phyloP scores from a whole-genome alignment of 228 moss, liverwort and hornwort species.

The Sphagnum fallax region DNA sequence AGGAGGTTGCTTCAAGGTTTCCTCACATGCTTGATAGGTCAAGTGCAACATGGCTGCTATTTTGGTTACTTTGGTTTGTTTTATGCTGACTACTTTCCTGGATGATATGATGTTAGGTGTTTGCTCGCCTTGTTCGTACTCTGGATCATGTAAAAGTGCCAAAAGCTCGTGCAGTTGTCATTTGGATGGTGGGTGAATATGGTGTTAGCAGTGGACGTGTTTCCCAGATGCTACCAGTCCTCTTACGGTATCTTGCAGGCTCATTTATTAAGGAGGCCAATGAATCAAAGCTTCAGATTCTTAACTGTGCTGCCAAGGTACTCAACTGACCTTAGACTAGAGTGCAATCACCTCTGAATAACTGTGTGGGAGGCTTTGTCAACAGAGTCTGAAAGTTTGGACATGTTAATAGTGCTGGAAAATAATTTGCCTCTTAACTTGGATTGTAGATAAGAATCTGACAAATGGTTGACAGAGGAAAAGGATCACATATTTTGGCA shows the following conservation, averaged over 20 bases:
- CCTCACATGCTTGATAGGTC: no score
- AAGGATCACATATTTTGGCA: background rate
- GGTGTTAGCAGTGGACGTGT: constrained; percentile 47
- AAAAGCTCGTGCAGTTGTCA: constrained; percentile 79
- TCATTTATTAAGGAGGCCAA: constrained; percentile 72
- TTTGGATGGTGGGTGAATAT: constrained; percentile 97
- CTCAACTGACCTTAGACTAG: background rate
- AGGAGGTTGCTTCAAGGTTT: no score
- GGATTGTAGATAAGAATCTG: background rate
- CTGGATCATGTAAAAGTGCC: constrained; percentile 86
- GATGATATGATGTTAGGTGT: constrained; percentile 36
- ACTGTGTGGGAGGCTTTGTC: background rate
- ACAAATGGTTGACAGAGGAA: background rate
- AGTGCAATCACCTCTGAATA: background rate
- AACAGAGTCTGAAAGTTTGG: background rate
- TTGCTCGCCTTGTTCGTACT: constrained; percentile 72
- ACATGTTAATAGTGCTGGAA: background rate
- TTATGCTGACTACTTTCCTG: no score
- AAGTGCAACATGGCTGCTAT: no score
- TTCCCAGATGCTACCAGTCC: constrained; percentile 68
- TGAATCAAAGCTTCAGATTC: constrained; percentile 89
- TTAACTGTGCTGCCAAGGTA: constrained; percentile 92
- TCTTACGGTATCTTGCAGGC: constrained; percentile 83
- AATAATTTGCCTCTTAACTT: background rate
- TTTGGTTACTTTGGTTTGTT: no score